Evolutionary conservation across 140 eudicot genomes (phyloP), one percentile per base, ranked within the genome.

Genomic region (Oenanthe javanica): DNA sequence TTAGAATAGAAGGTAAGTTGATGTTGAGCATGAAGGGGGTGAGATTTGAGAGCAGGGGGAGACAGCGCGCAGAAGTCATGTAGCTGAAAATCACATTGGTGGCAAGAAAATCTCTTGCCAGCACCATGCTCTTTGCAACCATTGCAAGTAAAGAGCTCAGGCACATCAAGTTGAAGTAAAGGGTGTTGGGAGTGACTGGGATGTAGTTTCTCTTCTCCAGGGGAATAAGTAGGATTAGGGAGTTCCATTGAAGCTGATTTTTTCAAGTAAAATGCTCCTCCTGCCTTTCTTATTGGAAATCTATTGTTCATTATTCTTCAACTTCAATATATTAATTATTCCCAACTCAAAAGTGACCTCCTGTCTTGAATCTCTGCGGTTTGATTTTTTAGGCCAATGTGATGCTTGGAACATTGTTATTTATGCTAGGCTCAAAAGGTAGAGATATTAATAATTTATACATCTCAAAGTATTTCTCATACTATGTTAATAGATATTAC

Each of bases 101-200:
- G 91, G 81, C 96, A 93, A 0, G 91, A 80, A 27, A 87, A 93
- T 66, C 96, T 85, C 77, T 80, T 89, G 80, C 98, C 96, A 1
- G 93, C 93, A 2, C 98, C 98, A 11, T 84, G 85, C 77, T 94
- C 97, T 82, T 89, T 94, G 89, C 98, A 94, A 74, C 98, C 97
- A 19, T 81, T 61, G 81, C 98, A 92, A 47, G 87, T 84, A 82
- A 92, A 92, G 47, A 84, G 86, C 9, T 87, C 92, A 0, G 81
- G 82, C 36, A 77, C 81, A 48, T 77, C 84, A 16, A 90, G 78
- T 12, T 83, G 88, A 1, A 82, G 72, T 64, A 92, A 79, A 3
- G 91, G 96, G 81, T 91, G 97, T 70, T 92, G 88, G 75, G 89
- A 78, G 82, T 91, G 98, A 66, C 81, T 84, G 84, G 82, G 84